A percentile compares a stretch with the other conserved stretches of the same genome.
Evolutionary conservation across 768 basidiomycete genomes (phyloP).

Genomic region (Hericium erinaceus): DNA sequence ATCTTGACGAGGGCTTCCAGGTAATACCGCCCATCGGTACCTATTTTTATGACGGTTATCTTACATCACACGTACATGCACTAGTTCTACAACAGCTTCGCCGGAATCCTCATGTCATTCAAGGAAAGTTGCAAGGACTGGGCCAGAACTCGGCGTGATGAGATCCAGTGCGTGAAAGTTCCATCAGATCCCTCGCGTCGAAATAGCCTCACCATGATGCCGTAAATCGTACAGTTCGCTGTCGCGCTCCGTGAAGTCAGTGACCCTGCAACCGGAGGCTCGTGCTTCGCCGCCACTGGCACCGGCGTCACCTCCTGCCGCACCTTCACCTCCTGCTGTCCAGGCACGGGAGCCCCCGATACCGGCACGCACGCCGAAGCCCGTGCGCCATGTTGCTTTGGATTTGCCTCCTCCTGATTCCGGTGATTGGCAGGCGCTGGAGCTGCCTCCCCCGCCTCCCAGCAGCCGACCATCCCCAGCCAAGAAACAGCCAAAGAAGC

Average conservation of each 20-base stretch:
- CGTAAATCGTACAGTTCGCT: slow-evolving; percentile 27
- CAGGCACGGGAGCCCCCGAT: not conserved
- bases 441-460: slow-evolving; percentile 17
- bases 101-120: slow-evolving; percentile 61
- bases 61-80: too few species aligned
- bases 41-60: too few species aligned
- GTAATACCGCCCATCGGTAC: slow-evolving; percentile 26
- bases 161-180: slow-evolving; percentile 51
- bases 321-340: slow-evolving; percentile 1
- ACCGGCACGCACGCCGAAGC: not conserved
- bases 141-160: slow-evolving; percentile 61
- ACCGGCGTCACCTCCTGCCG: not conserved
- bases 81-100: slow-evolving; percentile 88
- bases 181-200: not conserved
- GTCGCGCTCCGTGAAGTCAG: slow-evolving; percentile 27
- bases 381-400: slow-evolving; percentile 10
- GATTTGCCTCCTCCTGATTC: slow-evolving; percentile 30
- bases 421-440: slow-evolving; percentile 25
- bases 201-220: not conserved
- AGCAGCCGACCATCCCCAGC: not conserved
- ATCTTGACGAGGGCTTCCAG: slow-evolving; percentile 84
- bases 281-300: slow-evolving; percentile 4
- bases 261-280: slow-evolving; percentile 22
- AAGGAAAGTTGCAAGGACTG: slow-evolving; percentile 69
- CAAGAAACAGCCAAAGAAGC: slow-evolving; percentile 7